Evolutionary conservation across 352 stramenopile genomes (phyloP).

Genomic region (Globisporangium mamillatum): DNA sequence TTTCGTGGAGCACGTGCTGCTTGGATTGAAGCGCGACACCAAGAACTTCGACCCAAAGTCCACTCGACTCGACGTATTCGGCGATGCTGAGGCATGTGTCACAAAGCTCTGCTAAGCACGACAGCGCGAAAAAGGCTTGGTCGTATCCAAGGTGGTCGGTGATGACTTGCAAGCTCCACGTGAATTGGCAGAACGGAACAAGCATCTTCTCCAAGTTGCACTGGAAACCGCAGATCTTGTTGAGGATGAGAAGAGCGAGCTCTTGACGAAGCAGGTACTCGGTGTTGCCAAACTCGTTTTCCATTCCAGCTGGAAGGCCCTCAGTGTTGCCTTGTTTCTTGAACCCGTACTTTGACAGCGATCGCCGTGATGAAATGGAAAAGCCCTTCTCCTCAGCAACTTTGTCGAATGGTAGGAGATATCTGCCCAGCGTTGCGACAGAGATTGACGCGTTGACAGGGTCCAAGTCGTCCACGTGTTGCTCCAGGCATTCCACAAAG

Average conservation of each 20-base stretch:
- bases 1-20: slow-evolving; percentile 78
- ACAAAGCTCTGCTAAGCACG: slow-evolving; percentile 74
- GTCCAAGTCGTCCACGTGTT: slow-evolving; percentile 58
- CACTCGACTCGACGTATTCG: slow-evolving; percentile 70
- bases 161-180: slow-evolving; percentile 81
- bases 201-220: slow-evolving; percentile 73
- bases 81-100: slow-evolving; percentile 73
- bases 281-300: slow-evolving; percentile 71
- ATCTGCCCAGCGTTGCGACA: slow-evolving; percentile 67
- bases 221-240: slow-evolving; percentile 77
- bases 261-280: slow-evolving; percentile 80
- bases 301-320: slow-evolving; percentile 35
- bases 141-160: slow-evolving; percentile 78
- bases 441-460: slow-evolving; percentile 68
- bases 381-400: slow-evolving; percentile 41
- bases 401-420: slow-evolving; percentile 71
- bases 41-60: slow-evolving; percentile 77
- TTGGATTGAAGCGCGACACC: slow-evolving; percentile 75
- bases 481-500: slow-evolving; percentile 64
- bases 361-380: slow-evolving; percentile 76
- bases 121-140: slow-evolving; percentile 74
- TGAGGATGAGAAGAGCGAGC: slow-evolving; percentile 68
- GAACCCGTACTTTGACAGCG: slow-evolving; percentile 74
- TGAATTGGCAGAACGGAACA: slow-evolving; percentile 71
- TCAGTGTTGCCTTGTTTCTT: slow-evolving; percentile 43